phyloP scores from a whole-genome alignment of 2,329 filamentous ascomycete genomes.

The Colletotrichum sp. region DNA sequence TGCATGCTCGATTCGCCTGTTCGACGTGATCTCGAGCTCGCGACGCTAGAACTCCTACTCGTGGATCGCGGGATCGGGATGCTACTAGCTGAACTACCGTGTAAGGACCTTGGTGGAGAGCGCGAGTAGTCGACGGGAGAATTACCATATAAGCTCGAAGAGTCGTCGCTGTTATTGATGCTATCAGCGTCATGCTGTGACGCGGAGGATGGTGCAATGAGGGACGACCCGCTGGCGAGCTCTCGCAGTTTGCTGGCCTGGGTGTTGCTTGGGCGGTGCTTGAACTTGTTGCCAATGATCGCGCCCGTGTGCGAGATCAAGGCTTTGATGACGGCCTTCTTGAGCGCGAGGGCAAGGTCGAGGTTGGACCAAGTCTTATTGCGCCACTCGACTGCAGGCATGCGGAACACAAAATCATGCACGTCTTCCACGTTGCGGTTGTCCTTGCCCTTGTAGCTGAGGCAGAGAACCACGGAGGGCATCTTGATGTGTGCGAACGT shows the following conservation, averaged over 20 bases:
- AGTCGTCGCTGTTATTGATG: slow-evolving; percentile 61
- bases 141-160: slow-evolving; percentile 56
- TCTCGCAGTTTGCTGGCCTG: slow-evolving; percentile 83
- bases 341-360: slow-evolving; percentile 88
- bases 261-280: slow-evolving; percentile 81
- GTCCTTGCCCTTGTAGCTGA: slow-evolving; percentile 95
- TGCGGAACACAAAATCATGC: slow-evolving; percentile 94
- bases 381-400: slow-evolving; percentile 92
- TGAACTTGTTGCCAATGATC: slow-evolving; percentile 97
- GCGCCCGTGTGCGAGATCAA: slow-evolving; percentile 94
- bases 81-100: slow-evolving; percentile 52
- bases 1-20: slow-evolving; percentile 32
- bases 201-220: slow-evolving; percentile 52
- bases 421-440: slow-evolving; percentile 96
- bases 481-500: slow-evolving; percentile 95
- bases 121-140: slow-evolving; percentile 64
- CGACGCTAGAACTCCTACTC: slow-evolving; percentile 60
- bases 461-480: slow-evolving; percentile 90
- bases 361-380: slow-evolving; percentile 99
- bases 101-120: slow-evolving; percentile 60
- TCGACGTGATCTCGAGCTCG: slow-evolving; percentile 48
- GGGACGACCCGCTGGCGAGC: slow-evolving; percentile 77
- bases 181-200: slow-evolving; percentile 44
- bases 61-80: slow-evolving; percentile 48
- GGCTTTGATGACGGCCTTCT: slow-evolving; percentile 92